Evolutionary conservation across 495 filamentous ascomycete genomes (phyloP).

Genomic region (Lentithecium fluviatile): DNA sequence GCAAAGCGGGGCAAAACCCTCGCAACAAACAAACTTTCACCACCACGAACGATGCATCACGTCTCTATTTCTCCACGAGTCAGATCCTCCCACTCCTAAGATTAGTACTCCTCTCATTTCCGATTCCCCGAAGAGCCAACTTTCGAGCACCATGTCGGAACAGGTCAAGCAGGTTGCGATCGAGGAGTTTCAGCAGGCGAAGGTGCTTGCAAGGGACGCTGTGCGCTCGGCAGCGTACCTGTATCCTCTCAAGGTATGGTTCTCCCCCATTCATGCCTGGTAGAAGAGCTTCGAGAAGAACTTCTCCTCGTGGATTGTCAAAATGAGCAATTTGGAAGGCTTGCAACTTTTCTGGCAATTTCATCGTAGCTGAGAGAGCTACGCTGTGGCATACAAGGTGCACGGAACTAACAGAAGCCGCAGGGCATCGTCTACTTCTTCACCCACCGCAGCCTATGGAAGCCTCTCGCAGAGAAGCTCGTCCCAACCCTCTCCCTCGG

Average conservation of each 20-base stretch:
- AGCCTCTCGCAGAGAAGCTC: slow-evolving; percentile 69
- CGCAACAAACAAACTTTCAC: not conserved
- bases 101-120: not conserved
- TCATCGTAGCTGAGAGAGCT: too few relatives aligned
- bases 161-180: slow-evolving; percentile 44
- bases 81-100: not conserved
- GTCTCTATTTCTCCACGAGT: not conserved
- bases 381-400: slow-evolving; percentile 27
- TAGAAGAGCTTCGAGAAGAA: too few relatives aligned
- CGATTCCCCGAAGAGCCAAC: not conserved
- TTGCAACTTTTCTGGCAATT: too few relatives aligned
- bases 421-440: slow-evolving; percentile 79
- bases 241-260: slow-evolving; percentile 74
- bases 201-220: slow-evolving; percentile 58
- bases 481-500: slow-evolving; percentile 51
- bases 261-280: not conserved
- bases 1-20: not conserved
- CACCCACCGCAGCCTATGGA: slow-evolving; percentile 58
- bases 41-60: not conserved
- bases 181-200: slow-evolving; percentile 59
- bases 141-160: slow-evolving; percentile 39
- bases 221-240: slow-evolving; percentile 73
- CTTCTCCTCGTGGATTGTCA: too few relatives aligned
- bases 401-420: slow-evolving; percentile 22
- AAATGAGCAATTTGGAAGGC: too few relatives aligned